These are phyloP conservation scores for Colletotrichum noveboracense DNA, from an alignment of 2,329 filamentous ascomycete genomes.

Conservation along the genomic window DNA sequence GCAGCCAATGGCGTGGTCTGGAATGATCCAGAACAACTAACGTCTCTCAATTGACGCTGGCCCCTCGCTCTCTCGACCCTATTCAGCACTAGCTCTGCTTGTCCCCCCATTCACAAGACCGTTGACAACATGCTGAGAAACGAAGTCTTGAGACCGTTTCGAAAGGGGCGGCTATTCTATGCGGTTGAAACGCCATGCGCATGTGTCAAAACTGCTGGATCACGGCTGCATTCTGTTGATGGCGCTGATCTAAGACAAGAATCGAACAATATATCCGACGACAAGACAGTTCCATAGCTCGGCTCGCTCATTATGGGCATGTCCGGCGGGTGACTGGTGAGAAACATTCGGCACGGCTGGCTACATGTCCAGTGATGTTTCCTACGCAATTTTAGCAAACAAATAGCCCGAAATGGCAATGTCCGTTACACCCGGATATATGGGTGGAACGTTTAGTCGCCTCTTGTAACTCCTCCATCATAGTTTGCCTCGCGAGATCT, in stretches of 20 bases:
- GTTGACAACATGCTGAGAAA: background rate
- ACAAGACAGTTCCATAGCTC: background rate
- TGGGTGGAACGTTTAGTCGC: conserved; percentile 1
- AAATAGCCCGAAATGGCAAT: background rate
- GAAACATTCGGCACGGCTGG: background rate
- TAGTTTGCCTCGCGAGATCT: background rate
- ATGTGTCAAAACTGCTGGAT: background rate
- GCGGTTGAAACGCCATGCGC: background rate
- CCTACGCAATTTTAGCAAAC: background rate
- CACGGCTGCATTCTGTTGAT: background rate
- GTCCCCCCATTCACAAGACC: background rate
- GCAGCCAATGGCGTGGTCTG: background rate
- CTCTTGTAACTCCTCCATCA: background rate
- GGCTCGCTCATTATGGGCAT: background rate
- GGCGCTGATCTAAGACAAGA: background rate
- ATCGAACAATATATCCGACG: background rate
- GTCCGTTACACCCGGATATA: background rate
- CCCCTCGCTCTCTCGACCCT: background rate
- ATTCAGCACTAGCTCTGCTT: conserved; percentile 4
- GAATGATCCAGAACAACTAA: background rate
- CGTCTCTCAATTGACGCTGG: background rate
- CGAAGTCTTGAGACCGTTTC: background rate
- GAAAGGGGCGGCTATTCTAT: background rate
- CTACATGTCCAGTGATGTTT: background rate
- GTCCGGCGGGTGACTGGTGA: background rate